Base-by-base conservation (phyloP, 805 yeast genomes). In the Kodamaea neixiangensis region DNA sequence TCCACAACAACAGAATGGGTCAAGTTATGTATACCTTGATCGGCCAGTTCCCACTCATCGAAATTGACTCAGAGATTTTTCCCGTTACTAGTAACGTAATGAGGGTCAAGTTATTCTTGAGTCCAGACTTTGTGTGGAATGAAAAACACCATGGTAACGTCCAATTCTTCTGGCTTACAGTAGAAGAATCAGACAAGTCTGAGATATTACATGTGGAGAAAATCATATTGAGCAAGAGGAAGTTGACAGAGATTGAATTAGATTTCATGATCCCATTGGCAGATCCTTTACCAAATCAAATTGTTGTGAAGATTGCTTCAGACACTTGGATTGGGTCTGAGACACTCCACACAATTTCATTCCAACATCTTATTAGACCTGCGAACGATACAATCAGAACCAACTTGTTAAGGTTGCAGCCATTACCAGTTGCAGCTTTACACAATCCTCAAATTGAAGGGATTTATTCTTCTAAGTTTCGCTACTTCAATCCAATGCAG, bases 401-500 rank as follows among this genome's bases (percentile, higher is more conserved):
- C 0, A 86, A 85, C 58, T 70, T 96, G 34, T 72, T 92, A 55
- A 78, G 86, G 49, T 67, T 94, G 45, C 91, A 91, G 52, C 99
- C 99, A 1, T 74, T 94, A 29, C 97, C 98, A 0, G 73, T 85
- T 0, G 68, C 86, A 0, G 97, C 97, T 0, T 72, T 93, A 29
- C 88, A 90, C 50, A 77, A 91, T 62, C 69, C 77, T 1, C 72
- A 76, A 13, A 67, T 89, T 42, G 96, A 92, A 63, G 62, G 73
- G 3, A 83, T 92, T 39, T 94, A 94, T 64, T 71, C 76, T 3
- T 52, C 66, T 5, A 82, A 78, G 58, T 94, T 94, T 74, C 80
- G 81, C 50, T 93, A 88, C 68, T 94, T 94, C 78, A 94, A 94
- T 64, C 98, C 99, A 3, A 92, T 94, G 97, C 99, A 94, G 69